Percentiles rank a stretch among this genome's conserved stretches.
These are phyloP conservation scores for Wickerhamiella azyma DNA, from an alignment of 805 yeast genomes.

Conservation along the genomic window DNA sequence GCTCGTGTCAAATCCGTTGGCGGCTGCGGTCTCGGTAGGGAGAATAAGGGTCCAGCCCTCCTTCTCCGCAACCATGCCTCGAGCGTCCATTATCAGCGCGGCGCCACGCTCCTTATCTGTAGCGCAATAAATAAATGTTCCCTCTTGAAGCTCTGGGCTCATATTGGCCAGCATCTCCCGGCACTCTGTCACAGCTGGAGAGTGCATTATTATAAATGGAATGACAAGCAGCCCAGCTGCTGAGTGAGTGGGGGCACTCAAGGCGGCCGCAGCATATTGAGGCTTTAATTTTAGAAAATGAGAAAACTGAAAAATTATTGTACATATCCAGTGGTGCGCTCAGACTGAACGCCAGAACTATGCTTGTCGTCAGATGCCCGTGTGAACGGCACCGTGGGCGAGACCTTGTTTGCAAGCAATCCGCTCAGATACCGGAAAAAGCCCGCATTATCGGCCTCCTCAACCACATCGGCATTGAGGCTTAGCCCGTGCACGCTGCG, in stretches of 20 bases:
- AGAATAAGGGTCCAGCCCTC: not conserved
- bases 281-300: no score
- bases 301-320: not conserved
- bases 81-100: not conserved
- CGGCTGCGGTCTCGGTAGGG: not conserved
- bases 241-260: no score
- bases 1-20: not conserved
- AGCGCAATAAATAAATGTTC: not conserved
- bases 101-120: not conserved
- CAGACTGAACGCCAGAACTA: not conserved
- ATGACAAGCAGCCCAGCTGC: not conserved
- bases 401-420: not conserved
- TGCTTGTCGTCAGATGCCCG: not conserved
- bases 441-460: conserved; percentile 4
- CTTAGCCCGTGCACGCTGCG: conserved; percentile 2
- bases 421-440: conserved; percentile 1
- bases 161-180: not conserved
- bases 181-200: not conserved
- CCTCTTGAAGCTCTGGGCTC: not conserved
- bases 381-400: not conserved
- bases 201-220: not conserved
- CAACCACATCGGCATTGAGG: conserved; percentile 4
- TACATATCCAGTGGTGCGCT: not conserved
- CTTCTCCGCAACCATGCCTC: not conserved
- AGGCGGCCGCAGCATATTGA: no score